Percentiles rank a stretch among this genome's conserved stretches.
Evolutionary conservation across 345 rosid genomes (phyloP).

Genomic region (Dipteronia dyeriana): DNA sequence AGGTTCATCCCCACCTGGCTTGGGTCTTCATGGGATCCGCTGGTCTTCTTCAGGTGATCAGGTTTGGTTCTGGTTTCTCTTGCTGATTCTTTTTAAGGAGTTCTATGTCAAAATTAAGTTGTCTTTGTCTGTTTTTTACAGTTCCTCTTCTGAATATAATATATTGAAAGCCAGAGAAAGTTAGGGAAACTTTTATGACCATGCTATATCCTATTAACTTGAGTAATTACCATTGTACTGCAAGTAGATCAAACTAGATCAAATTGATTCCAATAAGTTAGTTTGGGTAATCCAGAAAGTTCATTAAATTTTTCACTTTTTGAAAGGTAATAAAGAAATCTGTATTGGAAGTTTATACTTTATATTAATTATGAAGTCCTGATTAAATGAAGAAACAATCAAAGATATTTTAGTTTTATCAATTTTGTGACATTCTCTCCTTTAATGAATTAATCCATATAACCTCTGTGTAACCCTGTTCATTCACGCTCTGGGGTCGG

Average conservation of each 20-base stretch:
- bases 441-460: background rate
- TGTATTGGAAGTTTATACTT: background rate
- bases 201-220: background rate
- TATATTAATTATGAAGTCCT: background rate
- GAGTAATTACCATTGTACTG: background rate
- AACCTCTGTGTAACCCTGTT: background rate
- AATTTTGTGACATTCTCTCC: background rate
- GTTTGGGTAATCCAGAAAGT: background rate
- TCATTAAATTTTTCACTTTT: background rate
- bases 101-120: conserved; percentile 5
- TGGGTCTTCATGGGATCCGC: conserved; percentile 79
- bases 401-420: background rate
- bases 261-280: background rate
- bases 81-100: background rate
- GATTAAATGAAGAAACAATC: background rate
- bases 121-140: background rate
- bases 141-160: background rate
- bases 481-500: background rate
- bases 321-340: background rate
- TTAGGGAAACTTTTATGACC: background rate
- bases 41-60: conserved; percentile 87
- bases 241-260: background rate
- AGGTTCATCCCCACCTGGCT: conserved; percentile 72
- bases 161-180: background rate
- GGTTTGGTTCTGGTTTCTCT: conserved; percentile 45